Evolutionary conservation across 352 stramenopile genomes (phyloP).

Genomic region (Globisporangium spinosum): DNA sequence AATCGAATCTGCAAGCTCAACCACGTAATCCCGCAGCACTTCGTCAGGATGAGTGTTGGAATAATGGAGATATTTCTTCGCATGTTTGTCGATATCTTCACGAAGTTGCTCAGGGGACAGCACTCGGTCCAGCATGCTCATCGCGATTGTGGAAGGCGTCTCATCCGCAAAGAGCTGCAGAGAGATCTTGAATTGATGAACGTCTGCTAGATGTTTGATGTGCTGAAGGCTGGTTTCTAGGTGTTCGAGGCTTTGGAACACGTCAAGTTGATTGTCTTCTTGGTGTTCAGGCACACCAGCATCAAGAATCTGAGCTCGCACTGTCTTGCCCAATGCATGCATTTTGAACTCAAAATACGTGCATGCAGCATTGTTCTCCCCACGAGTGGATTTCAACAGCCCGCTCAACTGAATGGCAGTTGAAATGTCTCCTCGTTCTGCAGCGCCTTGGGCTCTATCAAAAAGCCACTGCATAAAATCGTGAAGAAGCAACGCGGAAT

Average conservation of each 20-base stretch:
- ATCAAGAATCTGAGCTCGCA: background rate
- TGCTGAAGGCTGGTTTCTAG: conserved; percentile 44
- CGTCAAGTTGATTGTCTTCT: conserved; percentile 13
- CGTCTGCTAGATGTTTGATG: conserved; percentile 40
- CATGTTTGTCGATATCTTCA: conserved; percentile 39
- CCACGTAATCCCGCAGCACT: conserved; percentile 46
- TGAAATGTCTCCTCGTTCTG: conserved; percentile 25
- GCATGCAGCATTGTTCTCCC: background rate
- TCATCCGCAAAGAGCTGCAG: conserved; percentile 51
- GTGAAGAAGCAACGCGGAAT: conserved; percentile 15
- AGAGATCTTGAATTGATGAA: conserved; percentile 59
- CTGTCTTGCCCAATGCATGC: background rate
- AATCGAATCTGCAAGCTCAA: conserved; percentile 38
- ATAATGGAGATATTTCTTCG: conserved; percentile 42
- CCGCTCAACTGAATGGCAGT: conserved; percentile 31
- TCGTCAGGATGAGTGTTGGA: conserved; percentile 34
- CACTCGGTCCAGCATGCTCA: conserved; percentile 70
- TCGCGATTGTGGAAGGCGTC: conserved; percentile 59
- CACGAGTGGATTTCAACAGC: conserved; percentile 20
- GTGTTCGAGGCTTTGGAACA: conserved; percentile 27
- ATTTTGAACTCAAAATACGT: conserved; percentile 29
- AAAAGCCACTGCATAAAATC: conserved; percentile 33
- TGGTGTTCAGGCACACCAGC: conserved; percentile 21
- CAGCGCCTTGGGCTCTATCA: conserved; percentile 25
- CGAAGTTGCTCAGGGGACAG: conserved; percentile 29